Percentiles rank a stretch among this genome's conserved stretches.
These are phyloP conservation scores for Plasmodium coatneyi DNA, from an alignment of 169 alveolate genomes.

Conservation along the genomic window DNA sequence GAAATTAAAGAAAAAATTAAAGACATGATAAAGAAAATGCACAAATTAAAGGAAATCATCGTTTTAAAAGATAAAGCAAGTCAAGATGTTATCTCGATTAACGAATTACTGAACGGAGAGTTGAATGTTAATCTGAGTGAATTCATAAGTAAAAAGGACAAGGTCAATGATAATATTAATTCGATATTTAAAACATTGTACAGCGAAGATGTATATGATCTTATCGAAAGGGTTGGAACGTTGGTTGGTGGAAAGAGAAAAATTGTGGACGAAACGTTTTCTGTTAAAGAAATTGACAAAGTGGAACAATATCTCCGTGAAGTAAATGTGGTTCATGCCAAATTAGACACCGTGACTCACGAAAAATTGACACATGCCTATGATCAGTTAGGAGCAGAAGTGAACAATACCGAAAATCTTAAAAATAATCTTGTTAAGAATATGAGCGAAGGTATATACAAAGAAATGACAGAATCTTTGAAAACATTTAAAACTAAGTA, in stretches of 20 bases:
- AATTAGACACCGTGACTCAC: neutral
- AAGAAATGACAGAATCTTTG: neutral
- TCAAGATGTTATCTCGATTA: neutral
- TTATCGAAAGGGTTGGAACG: neutral
- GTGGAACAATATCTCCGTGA: neutral
- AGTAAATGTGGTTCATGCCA: neutral
- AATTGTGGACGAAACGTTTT: neutral
- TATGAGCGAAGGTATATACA: neutral
- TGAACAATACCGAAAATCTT: neutral
- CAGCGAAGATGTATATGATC: neutral
- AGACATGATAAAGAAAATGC: conserved; percentile 13
- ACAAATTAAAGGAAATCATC: conserved; percentile 2
- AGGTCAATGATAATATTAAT: neutral
- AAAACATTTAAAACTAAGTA: neutral
- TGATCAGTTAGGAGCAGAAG: neutral
- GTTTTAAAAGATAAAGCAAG: conserved; percentile 11
- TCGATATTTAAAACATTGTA: conserved; percentile 5
- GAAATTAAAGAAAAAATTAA: conserved; percentile 14
- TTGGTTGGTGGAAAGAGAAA: neutral
- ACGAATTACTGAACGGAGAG: conserved; percentile 3
- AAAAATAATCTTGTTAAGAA: neutral
- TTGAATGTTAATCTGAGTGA: neutral
- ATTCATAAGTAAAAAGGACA: neutral
- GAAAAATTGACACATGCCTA: conserved; percentile 6
- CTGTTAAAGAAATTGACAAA: neutral